Evolutionary conservation across 148 eudicot species (phyloP).

Genomic region (Rhododendron henanense): DNA sequence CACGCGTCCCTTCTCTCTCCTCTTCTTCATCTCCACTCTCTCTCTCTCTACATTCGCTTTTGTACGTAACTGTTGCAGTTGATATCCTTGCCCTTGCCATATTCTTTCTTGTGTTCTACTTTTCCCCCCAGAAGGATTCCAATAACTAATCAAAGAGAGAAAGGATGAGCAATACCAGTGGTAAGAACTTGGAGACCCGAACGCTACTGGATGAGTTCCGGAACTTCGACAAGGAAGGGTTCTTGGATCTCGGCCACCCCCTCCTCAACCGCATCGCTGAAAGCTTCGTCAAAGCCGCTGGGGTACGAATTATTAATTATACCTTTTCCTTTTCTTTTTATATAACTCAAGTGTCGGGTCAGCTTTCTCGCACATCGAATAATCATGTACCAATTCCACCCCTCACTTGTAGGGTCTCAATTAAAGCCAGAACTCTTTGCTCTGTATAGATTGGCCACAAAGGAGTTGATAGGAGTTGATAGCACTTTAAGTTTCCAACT

Average conservation of each 20-base stretch:
- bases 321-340: no score
- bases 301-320: slow-evolving; percentile 24
- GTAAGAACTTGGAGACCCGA: slow-evolving; percentile 30
- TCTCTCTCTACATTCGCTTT: neutral
- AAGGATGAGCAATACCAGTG: neutral
- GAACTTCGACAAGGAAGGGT: slow-evolving; percentile 49
- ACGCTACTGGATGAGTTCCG: slow-evolving; percentile 56
- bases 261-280: slow-evolving; percentile 81
- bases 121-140: neutral
- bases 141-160: neutral
- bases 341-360: no score
- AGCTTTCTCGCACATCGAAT: no score
- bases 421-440: no score
- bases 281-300: slow-evolving; percentile 79
- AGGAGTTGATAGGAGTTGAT: no score
- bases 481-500: no score
- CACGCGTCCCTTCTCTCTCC: neutral
- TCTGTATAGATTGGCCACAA: no score
- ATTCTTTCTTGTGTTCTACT: no score
- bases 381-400: no score
- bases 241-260: slow-evolving; percentile 81
- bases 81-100: no score
- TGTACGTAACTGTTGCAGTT: no score
- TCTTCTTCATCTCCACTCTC: neutral
- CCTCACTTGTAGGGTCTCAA: no score